phyloP scores from a whole-genome alignment of 1,284 basidiomycete species.

The Ceratobasidium theobromae region DNA sequence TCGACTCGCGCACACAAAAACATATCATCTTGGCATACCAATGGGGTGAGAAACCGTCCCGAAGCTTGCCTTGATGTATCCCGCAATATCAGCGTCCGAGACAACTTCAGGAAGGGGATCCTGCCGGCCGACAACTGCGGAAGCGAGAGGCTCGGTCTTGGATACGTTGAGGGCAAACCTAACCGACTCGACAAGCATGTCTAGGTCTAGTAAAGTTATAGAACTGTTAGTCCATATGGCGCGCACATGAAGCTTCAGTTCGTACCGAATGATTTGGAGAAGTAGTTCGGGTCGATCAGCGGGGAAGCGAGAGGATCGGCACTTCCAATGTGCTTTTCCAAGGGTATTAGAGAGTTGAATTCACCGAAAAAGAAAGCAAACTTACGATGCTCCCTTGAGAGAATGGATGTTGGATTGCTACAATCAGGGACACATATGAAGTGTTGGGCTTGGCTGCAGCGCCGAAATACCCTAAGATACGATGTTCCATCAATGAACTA shows the following conservation, averaged over 20 bases:
- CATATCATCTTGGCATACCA: conserved; percentile 28
- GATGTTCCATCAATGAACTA: not conserved
- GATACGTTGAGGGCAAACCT: conserved; percentile 40
- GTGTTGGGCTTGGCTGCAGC: conserved; percentile 38
- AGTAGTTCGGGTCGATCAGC: not conserved
- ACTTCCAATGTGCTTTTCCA: conserved; percentile 6
- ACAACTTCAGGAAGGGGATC: conserved; percentile 1
- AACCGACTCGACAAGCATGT: conserved; percentile 42
- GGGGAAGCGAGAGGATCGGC: conserved; percentile 1
- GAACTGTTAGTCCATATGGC: not conserved
- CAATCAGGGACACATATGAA: conserved; percentile 41
- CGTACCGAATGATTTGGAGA: conserved; percentile 17
- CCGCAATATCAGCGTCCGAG: conserved; percentile 7
- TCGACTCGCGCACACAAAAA: too few species aligned
- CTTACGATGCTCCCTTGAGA: conserved; percentile 35
- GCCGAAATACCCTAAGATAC: conserved; percentile 3
- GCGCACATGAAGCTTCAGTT: not conserved
- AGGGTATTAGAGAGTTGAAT: not conserved
- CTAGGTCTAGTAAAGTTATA: conserved; percentile 37
- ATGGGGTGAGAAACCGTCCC: conserved; percentile 39
- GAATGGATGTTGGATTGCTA: conserved; percentile 45
- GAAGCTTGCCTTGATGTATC: not conserved
- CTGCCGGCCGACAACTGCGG: conserved; percentile 4
- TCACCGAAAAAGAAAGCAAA: not conserved
- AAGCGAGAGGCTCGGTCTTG: conserved; percentile 19